Evolutionary conservation across 106 monocot genomes (phyloP), one percentile per base, ranked within the genome.

Genomic region (Dioscorea alata): DNA sequence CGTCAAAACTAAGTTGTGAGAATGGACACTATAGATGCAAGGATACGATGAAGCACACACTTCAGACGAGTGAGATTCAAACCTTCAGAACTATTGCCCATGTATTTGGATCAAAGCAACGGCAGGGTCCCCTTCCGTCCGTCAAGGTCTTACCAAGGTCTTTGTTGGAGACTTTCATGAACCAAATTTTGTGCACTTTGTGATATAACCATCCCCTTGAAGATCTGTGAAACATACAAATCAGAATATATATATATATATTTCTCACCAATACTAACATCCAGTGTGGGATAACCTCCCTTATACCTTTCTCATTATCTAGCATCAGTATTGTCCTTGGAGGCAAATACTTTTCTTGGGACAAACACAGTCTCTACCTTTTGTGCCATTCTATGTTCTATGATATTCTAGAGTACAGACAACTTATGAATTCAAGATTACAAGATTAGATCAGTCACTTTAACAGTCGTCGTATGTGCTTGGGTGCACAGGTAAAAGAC

Each of bases 11-110:
- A 34, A 59, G n/a, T 48, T 13, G 42, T 42, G 42, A 79, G 61
- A 84, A 16, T 42, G 15, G 31, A 33, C n/a, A 57, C 33, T 19
- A 32, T 6, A 12, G 54, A 54, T 19, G 17, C 51, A 51, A 51
- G 54, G 54, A 18, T 5, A 54, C 3, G 54, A 18, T 18, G 54
- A 17, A 15, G 48, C 42, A 42, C 42, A 42, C 42, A 28, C 2
- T 28, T 28, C 28, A 28, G 28, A 28, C 28, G 3, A 28, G 28
- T 1, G 3, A 1, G 28, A 28, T n/a, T 32, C 67, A 79, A 65
- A 96, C 96, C 91, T 92, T 96, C 4, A 76, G 75, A 48, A 86
- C 60, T 14, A 76, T 82, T 16, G 88, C 89, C 91, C 91, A 96
- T 33, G 70, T 86, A 56, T 57, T 80, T 31, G 86, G 88, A 73